A percentile compares a stretch with the other conserved stretches of the same genome.
These are phyloP conservation scores for Microsporum ferrugineum DNA, from an alignment of 2,329 filamentous ascomycete species.

Conservation along the genomic window DNA sequence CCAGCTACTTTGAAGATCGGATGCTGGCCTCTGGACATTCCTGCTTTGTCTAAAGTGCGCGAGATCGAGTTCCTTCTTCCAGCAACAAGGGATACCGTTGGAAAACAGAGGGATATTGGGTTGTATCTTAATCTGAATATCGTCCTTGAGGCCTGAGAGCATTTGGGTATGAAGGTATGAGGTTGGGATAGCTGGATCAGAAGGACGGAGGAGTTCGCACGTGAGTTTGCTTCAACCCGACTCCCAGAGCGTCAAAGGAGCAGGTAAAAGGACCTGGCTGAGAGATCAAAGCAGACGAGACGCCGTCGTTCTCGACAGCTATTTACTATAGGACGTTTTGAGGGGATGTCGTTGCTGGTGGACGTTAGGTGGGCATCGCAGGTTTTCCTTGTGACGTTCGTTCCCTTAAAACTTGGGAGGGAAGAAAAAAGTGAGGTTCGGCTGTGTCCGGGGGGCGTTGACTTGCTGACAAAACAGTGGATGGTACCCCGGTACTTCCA, in stretches of 20 bases:
- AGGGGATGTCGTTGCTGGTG: not conserved
- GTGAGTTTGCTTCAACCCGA: not conserved
- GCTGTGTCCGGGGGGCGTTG: not conserved
- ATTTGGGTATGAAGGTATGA: not conserved
- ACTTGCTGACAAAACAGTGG: not conserved
- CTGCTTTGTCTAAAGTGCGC: not conserved
- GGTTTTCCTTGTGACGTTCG: not conserved
- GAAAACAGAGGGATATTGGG: not conserved
- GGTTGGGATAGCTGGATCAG: not conserved
- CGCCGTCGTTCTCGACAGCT: not conserved
- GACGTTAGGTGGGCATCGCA: not conserved
- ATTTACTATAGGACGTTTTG: not conserved
- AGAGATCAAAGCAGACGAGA: not conserved
- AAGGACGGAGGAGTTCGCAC: not conserved
- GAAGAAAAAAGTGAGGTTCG: not conserved
- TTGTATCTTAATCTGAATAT: not conserved
- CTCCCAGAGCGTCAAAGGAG: not conserved
- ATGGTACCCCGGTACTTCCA: not conserved
- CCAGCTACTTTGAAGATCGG: not conserved
- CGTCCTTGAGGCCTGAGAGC: not conserved
- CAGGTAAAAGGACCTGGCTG: not conserved
- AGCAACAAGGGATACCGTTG: not conserved
- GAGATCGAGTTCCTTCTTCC: not conserved
- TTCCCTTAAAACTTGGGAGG: not conserved
- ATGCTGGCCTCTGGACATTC: not conserved